Base-by-base conservation (phyloP, 495 filamentous ascomycete genomes). In the Annulohypoxylon stygium region DNA sequence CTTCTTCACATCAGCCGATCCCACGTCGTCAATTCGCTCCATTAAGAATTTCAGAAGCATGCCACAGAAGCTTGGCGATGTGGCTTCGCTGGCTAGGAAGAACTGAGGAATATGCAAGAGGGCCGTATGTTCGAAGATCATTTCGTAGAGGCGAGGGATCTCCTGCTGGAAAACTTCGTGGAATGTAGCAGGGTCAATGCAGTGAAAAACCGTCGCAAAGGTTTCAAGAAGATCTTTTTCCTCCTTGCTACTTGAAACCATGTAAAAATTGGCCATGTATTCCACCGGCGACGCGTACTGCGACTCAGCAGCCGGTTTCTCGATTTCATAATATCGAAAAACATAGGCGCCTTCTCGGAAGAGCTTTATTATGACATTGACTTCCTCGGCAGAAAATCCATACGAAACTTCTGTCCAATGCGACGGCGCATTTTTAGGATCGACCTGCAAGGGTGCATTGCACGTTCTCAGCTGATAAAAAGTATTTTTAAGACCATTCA, bases 151-250 rank as follows among this genome's bases (percentile, higher is more conserved):
- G 74, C 92, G 93, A 30, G 95, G 95, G 65, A 99, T 98, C 82
- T 98, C 95, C 10, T 93, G 93, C 73, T 97, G 93, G 80, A 99
- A 99, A 25, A 99, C 94, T 81, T 99, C 97, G 76, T 99, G 93
- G 76, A 99, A 99, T 2, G 95, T 97, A 1, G 97, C 97, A 3
- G 96, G 97, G 77, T 99, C 97, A 75, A 99, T 97, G 81, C 94
- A 96, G 76, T 99, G 96, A 77, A 99, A 99, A 12, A 98, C 93
- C 0, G 96, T 98, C 8, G 95, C 97, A 74, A 99, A 99, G 9
- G 93, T 97, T 81, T 99, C 97, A 8, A 99, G 87, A 39, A 99
- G 88, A 62, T 99, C 97, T 78, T 98, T 99, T 78, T 99, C 97
- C 77, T 98, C 97, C 68, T 97, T 97, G 61, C 90, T 90, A 78